Evolutionary conservation across 768 basidiomycete genomes (phyloP).

Genomic region (Botryobasidium botryosum): DNA sequence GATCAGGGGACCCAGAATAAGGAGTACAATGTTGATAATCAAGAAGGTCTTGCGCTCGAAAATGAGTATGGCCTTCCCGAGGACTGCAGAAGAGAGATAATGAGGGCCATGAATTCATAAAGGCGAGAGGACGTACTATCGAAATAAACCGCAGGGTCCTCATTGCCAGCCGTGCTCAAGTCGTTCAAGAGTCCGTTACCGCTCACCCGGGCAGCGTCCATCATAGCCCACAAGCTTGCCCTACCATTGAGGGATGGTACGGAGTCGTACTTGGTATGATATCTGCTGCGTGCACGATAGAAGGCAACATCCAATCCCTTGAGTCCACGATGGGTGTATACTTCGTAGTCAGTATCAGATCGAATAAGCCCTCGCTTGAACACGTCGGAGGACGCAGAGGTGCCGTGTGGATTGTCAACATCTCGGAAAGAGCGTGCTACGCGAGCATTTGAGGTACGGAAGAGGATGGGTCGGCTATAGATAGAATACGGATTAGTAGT

Average conservation of each 20-base stretch:
- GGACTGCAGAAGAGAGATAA: conserved; percentile 28
- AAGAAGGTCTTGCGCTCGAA: conserved; percentile 36
- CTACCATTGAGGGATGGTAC: conserved; percentile 40
- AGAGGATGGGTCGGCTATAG: conserved; percentile 52
- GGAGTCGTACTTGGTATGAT: conserved; percentile 61
- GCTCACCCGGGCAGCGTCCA: conserved; percentile 44
- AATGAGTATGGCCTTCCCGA: conserved; percentile 35
- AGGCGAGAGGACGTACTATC: conserved; percentile 34
- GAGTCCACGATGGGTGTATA: conserved; percentile 42
- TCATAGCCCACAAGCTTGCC: conserved; percentile 58
- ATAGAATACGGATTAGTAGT: not conserved
- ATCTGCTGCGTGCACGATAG: conserved; percentile 53
- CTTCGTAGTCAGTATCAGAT: conserved; percentile 55
- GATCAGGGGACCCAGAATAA: conserved; percentile 45
- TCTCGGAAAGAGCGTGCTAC: conserved; percentile 37
- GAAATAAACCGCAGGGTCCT: conserved; percentile 39
- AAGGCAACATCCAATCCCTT: conserved; percentile 66
- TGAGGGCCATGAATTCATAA: not conserved
- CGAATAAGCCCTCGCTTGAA: conserved; percentile 49
- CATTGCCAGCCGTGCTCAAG: not conserved
- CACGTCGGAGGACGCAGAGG: conserved; percentile 48
- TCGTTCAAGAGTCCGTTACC: conserved; percentile 37
- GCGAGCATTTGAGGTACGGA: conserved; percentile 37
- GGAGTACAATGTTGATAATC: conserved; percentile 38
- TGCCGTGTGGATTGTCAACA: conserved; percentile 55